These are phyloP conservation scores for Coniochaeta sp. DNA, from an alignment of 2,329 filamentous ascomycete species.

Conservation along the genomic window DNA sequence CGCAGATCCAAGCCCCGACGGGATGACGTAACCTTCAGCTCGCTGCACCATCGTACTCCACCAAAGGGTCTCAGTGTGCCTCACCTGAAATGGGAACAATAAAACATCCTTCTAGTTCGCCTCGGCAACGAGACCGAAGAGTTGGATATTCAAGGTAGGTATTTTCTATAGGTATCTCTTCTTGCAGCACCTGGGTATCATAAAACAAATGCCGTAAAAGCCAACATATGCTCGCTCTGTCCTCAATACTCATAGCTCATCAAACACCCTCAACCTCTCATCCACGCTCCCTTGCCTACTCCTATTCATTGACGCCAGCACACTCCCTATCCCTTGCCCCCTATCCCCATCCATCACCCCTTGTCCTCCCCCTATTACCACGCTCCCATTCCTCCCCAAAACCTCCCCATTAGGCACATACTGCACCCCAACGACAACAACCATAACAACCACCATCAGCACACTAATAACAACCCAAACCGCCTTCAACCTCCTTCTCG, in stretches of 20 bases:
- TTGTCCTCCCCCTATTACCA: neutral
- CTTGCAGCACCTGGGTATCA: neutral
- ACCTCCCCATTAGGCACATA: constrained; percentile 17
- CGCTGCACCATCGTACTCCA: neutral
- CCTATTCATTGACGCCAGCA: constrained; percentile 11
- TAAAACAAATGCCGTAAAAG: neutral
- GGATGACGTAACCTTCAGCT: constrained; percentile 1
- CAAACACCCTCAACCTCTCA: constrained; percentile 35
- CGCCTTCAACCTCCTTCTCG: constrained; percentile 53
- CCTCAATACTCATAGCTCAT: constrained; percentile 35
- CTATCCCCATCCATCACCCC: neutral
- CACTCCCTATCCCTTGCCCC: neutral
- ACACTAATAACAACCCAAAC: constrained; percentile 55
- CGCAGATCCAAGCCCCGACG: constrained; percentile 1
- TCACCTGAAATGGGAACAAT: no score
- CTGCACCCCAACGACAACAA: constrained; percentile 32
- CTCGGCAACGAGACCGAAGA: no score
- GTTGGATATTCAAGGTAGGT: neutral
- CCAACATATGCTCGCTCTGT: no score
- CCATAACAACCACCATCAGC: constrained; percentile 37
- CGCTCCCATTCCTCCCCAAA: constrained; percentile 9
- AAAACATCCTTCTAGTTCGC: no score
- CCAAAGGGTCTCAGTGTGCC: no score
- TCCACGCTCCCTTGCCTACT: constrained; percentile 16
- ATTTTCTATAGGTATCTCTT: neutral